Evolutionary conservation across 2,329 filamentous ascomycete genomes (phyloP), one percentile per base, ranked within the genome.

Genomic region (Fusarium setosum): DNA sequence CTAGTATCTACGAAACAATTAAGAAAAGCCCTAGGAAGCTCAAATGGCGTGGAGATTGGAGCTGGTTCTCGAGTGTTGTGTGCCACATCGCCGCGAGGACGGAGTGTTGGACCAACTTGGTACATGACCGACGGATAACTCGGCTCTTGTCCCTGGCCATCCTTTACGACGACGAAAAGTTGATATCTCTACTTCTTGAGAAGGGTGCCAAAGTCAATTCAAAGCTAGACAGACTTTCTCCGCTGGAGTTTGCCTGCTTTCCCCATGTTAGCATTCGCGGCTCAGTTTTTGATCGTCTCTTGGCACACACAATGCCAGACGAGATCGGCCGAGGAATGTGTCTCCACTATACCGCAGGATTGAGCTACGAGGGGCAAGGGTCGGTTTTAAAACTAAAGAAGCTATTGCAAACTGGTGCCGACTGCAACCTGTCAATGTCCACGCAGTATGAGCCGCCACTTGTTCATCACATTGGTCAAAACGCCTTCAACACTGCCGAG

Each of bases 231-330:
- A 5, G 0, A 3, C 17, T 61, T 1, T 54, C 59, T 4, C 38
- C 59, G 4, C 17, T 61, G 12, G 54, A 59, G 2, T 21, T 54
- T 12, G 44, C 59, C 12, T 58, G 48, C 5, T 50, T 53, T 6
- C 55, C 55, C 0, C 7, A 24, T 5, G 37, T 50, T 11, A 6
- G 0, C 0, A 6, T 50, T 9, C 4, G 12, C 11, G 17, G 20
- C 4, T 8, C 2, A 3, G 17, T 6, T n/a, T 58, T 61, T 6
- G 21, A 26, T 1, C 6, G 15, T 17, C 24, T 61, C 5, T 13
- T 61, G 12, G 9, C 21, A 8, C 10, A 32, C 13, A 32, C 37
- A 4, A 23, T 4, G 1, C n/a, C 10, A 3, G 15, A 44, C 5
- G 21, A 50, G 7, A 31, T 44, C 3, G 8, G 17, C 0, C 2